Base-by-base conservation (phyloP, 768 basidiomycete species). In the Grammothele lineata region DNA sequence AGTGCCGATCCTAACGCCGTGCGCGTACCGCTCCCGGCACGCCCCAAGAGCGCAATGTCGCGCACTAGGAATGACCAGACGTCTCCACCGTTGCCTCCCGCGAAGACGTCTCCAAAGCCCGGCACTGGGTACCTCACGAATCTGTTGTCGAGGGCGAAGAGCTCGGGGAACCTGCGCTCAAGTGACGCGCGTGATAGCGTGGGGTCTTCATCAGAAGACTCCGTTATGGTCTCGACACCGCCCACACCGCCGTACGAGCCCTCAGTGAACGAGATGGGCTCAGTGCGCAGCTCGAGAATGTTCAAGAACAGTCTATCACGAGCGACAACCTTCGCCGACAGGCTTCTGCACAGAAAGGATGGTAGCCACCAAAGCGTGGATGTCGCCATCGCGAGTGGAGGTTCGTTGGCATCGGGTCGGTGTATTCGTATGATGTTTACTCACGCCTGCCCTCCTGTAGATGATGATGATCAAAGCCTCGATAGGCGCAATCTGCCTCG, bases 191-290 rank as follows among this genome's bases (percentile, higher is more conserved):
- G 86, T 14, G 66, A 78, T 27, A 88, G 85, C 57, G 67, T 77
- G 18, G 77, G 75, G 1, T 81, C 80, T 45, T 86, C 83, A 0
- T 83, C 81, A 5, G 85, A 87, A 53, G 84, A 86, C 55, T 84
- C 82, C 21, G 72, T 72, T 25, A 67, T 74, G 18, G 73, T 82
- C n/a, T 65, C 72, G 5, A 83, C 80, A 17, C 84, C 84, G 23
- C 74, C 81, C 69, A 81, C 49, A 62, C 68, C 57, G 62, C 68
- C 50, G 12, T 67, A 53, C 44, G 55, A 55, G 47, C 61, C 48
- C 40, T 22, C 53, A 38, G 48, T 51, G 27, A 62, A 50, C 1
- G 64, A 62, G 43, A 50, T 61, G 14, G 65, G 59, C 27, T 63
- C 66, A 1, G 58, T 66, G 9, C 44, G 57, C 21, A 69, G 70